Evolutionary conservation across 2,329 filamentous ascomycete species (phyloP), one percentile per base, ranked within the genome.

Genomic region (Phoma sp.): DNA sequence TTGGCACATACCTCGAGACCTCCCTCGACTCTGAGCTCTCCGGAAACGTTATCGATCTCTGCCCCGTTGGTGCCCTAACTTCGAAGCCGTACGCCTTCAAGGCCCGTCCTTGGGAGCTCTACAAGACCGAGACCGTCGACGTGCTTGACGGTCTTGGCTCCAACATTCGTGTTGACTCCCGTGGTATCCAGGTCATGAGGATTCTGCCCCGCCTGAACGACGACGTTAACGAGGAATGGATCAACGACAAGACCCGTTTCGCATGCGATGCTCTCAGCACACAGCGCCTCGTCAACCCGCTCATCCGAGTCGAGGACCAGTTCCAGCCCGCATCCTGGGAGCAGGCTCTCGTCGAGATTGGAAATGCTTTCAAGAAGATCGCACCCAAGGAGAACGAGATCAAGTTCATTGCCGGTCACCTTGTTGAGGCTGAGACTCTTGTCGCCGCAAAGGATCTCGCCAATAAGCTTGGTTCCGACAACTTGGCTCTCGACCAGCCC

Each of bases 181-280:
- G 95, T 71, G 95, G 95, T 55, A 82, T 97, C 62, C 93, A 98
- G 79, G 93, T 99, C 45, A 96, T 99, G 93, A 89, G 95, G 67
- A 84, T 99, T 56, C 74, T 97, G 14, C 95, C 95, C 55, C 87
- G 95, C 68, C 83, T 99, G 57, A 99, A 99, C 75, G 95, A 99
- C 74, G 93, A 98, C 69, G 87, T 99, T 68, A 99, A 99, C 77
- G 95, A 99, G 81, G 95, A 99, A 78, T 99, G 95, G 95, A 98
- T 99, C 76, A 95, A 98, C 78, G 95, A 99, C 82, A 99, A 98
- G 84, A 88, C 92, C 33, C 87, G 95, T 62, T 99, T 98, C 75
- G 93, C 95, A 34, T 96, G 93, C 75, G 95, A 99, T 75, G 95
- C 95, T 42, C 83, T 99, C 63, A 96, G 93, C 85, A 98, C 93